phyloP scores from a whole-genome alignment of 768 basidiomycete species.

The Russula vinacea region DNA sequence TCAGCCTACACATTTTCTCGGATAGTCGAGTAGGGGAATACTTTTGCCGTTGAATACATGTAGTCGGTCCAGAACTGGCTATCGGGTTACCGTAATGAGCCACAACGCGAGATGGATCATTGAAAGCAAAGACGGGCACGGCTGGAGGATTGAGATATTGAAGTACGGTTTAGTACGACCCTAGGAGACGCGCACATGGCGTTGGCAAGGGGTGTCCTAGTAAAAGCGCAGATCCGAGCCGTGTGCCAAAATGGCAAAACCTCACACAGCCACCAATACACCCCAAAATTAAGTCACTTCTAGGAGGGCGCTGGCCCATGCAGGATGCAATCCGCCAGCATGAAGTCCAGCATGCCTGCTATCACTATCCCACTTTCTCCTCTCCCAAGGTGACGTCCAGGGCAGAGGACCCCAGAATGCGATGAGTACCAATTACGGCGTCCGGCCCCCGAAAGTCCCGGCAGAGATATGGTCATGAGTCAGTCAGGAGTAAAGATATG shows the following conservation, averaged over 20 bases:
- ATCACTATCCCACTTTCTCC: background rate
- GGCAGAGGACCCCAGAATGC: background rate
- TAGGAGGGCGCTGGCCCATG: background rate
- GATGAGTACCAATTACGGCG: background rate
- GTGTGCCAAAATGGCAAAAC: too few species aligned
- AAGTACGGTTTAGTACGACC: background rate
- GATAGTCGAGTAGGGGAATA: too few species aligned
- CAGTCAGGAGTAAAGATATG: background rate
- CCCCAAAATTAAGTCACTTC: background rate
- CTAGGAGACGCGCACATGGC: background rate
- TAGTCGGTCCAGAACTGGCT: background rate
- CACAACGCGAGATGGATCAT: background rate
- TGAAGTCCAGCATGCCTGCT: background rate
- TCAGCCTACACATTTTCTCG: background rate
- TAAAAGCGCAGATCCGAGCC: too few species aligned
- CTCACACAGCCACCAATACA: too few species aligned
- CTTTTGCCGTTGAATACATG: too few species aligned
- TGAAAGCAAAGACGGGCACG: background rate
- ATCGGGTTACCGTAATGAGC: background rate
- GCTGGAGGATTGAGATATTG: too few species aligned
- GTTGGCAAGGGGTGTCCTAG: too few species aligned
- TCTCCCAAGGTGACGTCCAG: background rate
- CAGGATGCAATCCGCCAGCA: background rate
- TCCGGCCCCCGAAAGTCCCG: constrained; percentile 5
- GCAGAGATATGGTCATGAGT: too few species aligned